phyloP scores from a whole-genome alignment of 108 stramenopile species.

The Hondaea fermentalgiana region DNA sequence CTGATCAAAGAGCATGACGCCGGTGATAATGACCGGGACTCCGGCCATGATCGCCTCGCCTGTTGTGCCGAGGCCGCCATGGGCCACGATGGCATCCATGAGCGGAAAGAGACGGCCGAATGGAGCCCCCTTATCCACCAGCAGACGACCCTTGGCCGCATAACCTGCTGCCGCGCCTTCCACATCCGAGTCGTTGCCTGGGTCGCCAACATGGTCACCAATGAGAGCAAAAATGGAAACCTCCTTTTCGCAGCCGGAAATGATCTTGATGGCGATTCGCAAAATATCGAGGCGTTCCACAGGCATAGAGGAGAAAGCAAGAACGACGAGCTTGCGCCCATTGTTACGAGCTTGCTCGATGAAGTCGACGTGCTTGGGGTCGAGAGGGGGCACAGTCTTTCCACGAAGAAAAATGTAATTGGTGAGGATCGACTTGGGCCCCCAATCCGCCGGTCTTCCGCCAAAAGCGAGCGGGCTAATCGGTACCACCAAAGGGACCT shows the following conservation, averaged over 20 bases:
- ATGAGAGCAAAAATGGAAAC: not conserved
- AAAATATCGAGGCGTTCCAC: not conserved
- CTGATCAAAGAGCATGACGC: constrained; percentile 17
- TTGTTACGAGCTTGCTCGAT: not conserved
- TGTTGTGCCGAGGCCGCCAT: constrained; percentile 9
- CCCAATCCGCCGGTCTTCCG: not conserved
- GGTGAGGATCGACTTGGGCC: not conserved
- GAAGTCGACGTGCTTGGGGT: not conserved
- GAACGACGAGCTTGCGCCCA: not conserved
- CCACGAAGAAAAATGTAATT: not conserved
- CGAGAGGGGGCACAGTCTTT: not conserved
- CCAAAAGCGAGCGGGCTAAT: not conserved
- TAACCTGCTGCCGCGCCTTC: not conserved
- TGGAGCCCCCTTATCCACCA: not conserved
- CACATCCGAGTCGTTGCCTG: not conserved
- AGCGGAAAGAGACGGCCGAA: not conserved
- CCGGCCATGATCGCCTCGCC: constrained; percentile 13
- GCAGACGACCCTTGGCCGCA: not conserved
- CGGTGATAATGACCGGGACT: constrained; percentile 6
- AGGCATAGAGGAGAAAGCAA: not conserved
- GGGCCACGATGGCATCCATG: not conserved
- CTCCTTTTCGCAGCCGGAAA: not conserved
- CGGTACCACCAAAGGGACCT: not conserved
- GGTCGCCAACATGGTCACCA: not conserved
- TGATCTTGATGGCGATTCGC: not conserved